Base-by-base conservation (phyloP, 2,329 filamentous ascomycete species). In the Botryotinia convoluta region DNA sequence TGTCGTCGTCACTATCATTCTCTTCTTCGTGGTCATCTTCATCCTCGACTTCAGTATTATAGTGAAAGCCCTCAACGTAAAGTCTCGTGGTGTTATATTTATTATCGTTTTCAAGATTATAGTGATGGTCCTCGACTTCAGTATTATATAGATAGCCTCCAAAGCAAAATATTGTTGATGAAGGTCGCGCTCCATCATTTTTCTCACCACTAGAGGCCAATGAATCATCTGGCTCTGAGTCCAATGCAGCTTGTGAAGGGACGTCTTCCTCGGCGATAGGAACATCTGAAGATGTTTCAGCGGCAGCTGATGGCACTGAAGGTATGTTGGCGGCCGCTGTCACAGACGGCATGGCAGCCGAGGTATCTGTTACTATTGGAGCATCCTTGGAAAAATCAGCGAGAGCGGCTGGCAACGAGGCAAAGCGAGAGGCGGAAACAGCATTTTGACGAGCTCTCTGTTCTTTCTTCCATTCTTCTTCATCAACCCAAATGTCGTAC, bases 351-450 rank as follows among this genome's bases (percentile, higher is more conserved):
- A 29, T 18, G n/a, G 3, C 5, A 29, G 7, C 12, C 51, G n/a
- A 29, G 3, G 14, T 16, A 29, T 18, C 26, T 16, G 12, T 26
- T 29, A 16, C 6, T 29, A 7, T 26, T 16, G n/a, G 7, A 18
- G n/a, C 0, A 18, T 18, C 4, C 2, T 54, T 4, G 14, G 6
- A 29, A 29, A 0, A 18, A 12, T 29, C 14, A 5, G 5, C 0
- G 48, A 29, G 12, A 29, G 14, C 12, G 2, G 6, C 51, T 54
- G 7, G 14, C 12, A 8, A 18, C 6, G 14, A 29, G n/a, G 14
- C 5, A 29, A 8, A 18, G 14, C 51, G 51, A 29, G 51, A 29
- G 12, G 2, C 14, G 6, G 2, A 3, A 54, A 54, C 6, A 18
- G 51, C n/a, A 16, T 8, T 54, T 54, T 1, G 51, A 54, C 51